Evolutionary conservation across 2,329 filamentous ascomycete species (phyloP).

Genomic region (Endothia cerciana): DNA sequence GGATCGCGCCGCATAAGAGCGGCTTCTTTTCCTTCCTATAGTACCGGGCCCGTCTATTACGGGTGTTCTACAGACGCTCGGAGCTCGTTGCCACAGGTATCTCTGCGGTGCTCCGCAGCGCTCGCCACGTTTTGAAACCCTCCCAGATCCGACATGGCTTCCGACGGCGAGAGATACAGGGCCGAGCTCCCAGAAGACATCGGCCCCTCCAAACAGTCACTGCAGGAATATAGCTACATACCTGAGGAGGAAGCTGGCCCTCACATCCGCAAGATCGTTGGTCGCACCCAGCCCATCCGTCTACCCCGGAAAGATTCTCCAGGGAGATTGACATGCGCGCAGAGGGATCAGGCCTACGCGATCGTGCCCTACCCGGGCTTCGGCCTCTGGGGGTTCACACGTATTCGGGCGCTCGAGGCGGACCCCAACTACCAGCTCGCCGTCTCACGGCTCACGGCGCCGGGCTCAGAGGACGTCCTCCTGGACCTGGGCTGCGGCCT

Average conservation of each 20-base stretch:
- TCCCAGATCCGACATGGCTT: constrained; percentile 1
- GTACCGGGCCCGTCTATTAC: too few relatives aligned
- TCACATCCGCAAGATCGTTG: neutral
- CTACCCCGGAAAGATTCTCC: too few relatives aligned
- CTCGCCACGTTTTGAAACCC: neutral
- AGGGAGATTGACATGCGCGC: neutral
- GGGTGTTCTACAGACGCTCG: too few relatives aligned
- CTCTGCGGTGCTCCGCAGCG: neutral
- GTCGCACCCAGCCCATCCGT: neutral
- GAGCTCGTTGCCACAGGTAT: too few relatives aligned
- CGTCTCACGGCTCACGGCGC: constrained; percentile 34
- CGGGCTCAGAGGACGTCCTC: constrained; percentile 33
- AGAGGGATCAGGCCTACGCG: constrained; percentile 43
- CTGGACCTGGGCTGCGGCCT: constrained; percentile 50
- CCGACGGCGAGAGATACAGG: neutral
- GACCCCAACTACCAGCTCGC: constrained; percentile 36
- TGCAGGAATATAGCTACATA: constrained; percentile 8
- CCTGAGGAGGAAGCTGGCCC: neutral
- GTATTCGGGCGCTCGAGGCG: constrained; percentile 39
- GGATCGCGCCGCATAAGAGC: neutral
- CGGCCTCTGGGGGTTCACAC: constrained; percentile 44
- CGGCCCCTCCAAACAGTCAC: constrained; percentile 7
- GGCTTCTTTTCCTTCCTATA: neutral
- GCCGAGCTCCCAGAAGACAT: constrained; percentile 14
- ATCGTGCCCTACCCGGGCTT: constrained; percentile 45